phyloP scores from a whole-genome alignment of 306 rosid species.

The Mucuna pruriens region DNA sequence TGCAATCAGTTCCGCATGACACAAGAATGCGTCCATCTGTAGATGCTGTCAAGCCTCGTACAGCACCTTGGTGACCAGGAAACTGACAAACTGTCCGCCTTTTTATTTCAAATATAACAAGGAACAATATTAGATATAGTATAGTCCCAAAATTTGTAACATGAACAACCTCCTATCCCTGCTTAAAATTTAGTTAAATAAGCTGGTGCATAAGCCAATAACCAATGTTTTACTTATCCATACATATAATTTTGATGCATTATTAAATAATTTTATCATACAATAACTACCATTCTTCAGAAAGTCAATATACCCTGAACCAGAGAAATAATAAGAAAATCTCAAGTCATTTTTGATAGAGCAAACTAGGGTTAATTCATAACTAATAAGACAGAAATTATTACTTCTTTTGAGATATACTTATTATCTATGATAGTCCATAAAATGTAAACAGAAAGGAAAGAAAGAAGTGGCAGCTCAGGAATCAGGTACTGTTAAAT shows the following conservation, averaged over 20 bases:
- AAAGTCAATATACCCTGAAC: neutral
- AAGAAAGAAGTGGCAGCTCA: neutral
- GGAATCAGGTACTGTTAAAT: neutral
- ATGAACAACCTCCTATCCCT: conserved; percentile 1
- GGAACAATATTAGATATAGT: conserved; percentile 31
- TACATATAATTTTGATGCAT: neutral
- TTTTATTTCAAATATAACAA: conserved; percentile 24
- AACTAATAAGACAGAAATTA: neutral
- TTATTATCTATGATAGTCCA: neutral
- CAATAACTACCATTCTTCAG: conserved; percentile 8
- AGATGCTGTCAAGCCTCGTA: conserved; percentile 76
- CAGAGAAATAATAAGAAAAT: neutral
- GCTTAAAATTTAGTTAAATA: conserved; percentile 8
- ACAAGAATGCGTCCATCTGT: conserved; percentile 81
- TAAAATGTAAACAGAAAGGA: neutral
- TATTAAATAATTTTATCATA: conserved; percentile 9
- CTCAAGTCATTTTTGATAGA: conserved; percentile 25
- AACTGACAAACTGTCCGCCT: conserved; percentile 77
- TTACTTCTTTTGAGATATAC: neutral
- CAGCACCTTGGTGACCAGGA: conserved; percentile 96
- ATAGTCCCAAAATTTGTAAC: neutral
- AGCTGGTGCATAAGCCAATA: neutral
- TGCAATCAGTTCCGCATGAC: conserved; percentile 94
- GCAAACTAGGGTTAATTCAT: neutral
- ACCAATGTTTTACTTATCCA: neutral